Percentiles rank a stretch among this genome's conserved stretches.
phyloP scores from a whole-genome alignment of 2,329 filamentous ascomycete species.

The Colletotrichum sp. region DNA sequence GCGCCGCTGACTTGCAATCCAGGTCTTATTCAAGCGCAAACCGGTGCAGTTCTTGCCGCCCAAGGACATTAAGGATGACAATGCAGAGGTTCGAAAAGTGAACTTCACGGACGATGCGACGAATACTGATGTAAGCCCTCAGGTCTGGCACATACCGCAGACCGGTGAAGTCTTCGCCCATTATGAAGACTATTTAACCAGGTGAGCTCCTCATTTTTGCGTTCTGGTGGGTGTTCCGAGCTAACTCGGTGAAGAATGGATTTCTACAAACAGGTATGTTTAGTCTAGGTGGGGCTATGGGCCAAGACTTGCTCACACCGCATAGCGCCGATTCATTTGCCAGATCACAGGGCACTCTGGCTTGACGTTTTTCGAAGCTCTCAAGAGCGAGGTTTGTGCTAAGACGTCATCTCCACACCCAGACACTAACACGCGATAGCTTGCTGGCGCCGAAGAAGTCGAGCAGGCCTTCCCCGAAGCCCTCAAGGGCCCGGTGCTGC shows the following conservation, averaged over 20 bases:
- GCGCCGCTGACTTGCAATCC: slow-evolving; percentile 25
- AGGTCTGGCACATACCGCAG: slow-evolving; percentile 92
- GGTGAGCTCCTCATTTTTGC: slow-evolving; percentile 58
- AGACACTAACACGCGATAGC: slow-evolving; percentile 46
- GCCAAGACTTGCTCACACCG: slow-evolving; percentile 17
- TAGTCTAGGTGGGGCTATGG: slow-evolving; percentile 6
- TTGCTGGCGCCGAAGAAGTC: slow-evolving; percentile 83
- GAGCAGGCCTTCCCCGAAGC: slow-evolving; percentile 91
- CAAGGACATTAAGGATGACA: slow-evolving; percentile 78
- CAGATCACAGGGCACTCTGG: slow-evolving; percentile 94
- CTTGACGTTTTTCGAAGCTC: slow-evolving; percentile 89
- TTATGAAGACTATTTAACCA: slow-evolving; percentile 86
- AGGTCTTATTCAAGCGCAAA: slow-evolving; percentile 97
- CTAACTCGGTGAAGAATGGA: slow-evolving; percentile 71
- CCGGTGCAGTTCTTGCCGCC: slow-evolving; percentile 82
- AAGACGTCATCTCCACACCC: neutral
- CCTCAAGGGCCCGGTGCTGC: slow-evolving; percentile 87
- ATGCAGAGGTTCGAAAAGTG: slow-evolving; percentile 71
- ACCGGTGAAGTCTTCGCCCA: slow-evolving; percentile 89
- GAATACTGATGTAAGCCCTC: slow-evolving; percentile 20
- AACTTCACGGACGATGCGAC: slow-evolving; percentile 14
- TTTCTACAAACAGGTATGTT: slow-evolving; percentile 85
- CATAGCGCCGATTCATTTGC: slow-evolving; percentile 86
- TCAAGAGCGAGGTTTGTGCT: slow-evolving; percentile 82
- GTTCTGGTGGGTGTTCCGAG: neutral